Conservation (phyloP, 352 stramenopile genomes). For the Globisporangium cylindrosporum region DNA sequence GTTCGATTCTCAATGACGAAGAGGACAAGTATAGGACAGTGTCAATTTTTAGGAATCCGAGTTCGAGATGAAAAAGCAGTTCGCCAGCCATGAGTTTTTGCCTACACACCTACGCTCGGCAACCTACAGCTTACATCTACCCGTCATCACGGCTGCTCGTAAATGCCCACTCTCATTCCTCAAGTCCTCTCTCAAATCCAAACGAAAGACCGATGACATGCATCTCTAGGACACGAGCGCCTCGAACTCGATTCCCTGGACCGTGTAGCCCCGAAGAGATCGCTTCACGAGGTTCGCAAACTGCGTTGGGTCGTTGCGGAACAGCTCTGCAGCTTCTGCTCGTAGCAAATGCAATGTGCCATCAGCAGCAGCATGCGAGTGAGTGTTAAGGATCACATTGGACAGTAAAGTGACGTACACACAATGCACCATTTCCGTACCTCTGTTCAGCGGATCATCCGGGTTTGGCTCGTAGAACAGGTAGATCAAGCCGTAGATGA, state of each 20-base stretch:
- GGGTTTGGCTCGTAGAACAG: constrained; percentile 99
- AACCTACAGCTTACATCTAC: background rate
- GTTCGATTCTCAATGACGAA: too few species aligned
- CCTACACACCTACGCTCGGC: too few species aligned
- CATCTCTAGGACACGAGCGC: constrained; percentile 50
- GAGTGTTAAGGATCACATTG: background rate
- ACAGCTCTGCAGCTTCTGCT: constrained; percentile 95
- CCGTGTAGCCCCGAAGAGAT: constrained; percentile 77
- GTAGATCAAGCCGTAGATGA: constrained; percentile 99
- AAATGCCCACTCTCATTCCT: background rate
- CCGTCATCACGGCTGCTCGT: background rate
- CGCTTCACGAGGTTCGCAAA: constrained; percentile 91
- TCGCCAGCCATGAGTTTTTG: too few species aligned
- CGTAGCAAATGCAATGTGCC: background rate
- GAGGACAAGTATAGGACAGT: too few species aligned
- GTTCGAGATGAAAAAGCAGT: too few species aligned
- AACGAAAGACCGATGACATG: background rate
- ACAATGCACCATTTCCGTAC: constrained; percentile 21
- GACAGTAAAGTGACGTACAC: too few species aligned
- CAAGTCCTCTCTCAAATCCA: background rate
- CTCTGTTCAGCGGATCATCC: constrained; percentile 97
- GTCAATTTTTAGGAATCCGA: too few species aligned
- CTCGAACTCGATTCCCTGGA: constrained; percentile 84
- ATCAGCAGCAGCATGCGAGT: constrained; percentile 1
- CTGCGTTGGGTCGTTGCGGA: constrained; percentile 91